Evolutionary conservation across 768 basidiomycete species (phyloP).

Genomic region (Chalciporus chontae): DNA sequence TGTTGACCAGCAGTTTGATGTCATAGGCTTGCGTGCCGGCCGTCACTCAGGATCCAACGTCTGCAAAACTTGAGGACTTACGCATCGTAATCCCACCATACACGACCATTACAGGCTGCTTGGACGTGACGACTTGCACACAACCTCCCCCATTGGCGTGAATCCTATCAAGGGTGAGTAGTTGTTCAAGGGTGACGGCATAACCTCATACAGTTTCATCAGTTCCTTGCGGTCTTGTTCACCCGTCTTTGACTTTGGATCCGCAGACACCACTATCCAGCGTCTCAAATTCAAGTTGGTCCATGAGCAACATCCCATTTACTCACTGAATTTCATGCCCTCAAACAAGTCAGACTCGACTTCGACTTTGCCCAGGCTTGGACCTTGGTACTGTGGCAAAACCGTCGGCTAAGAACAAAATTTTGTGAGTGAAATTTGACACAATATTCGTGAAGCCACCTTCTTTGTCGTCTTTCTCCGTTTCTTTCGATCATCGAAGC

Average conservation of each 20-base stretch:
- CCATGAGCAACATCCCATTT: background rate
- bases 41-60: background rate
- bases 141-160: constrained; percentile 65
- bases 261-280: constrained; percentile 63
- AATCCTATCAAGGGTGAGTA: constrained; percentile 44
- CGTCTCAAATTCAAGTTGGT: background rate
- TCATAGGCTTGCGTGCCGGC: constrained; percentile 53
- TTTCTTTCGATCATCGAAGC: constrained; percentile 33
- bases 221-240: constrained; percentile 69
- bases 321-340: constrained; percentile 77
- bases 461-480: constrained; percentile 26
- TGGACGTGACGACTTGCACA: constrained; percentile 56
- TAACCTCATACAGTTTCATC: constrained; percentile 52
- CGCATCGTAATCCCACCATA: constrained; percentile 71
- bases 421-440: background rate
- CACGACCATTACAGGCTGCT: constrained; percentile 53
- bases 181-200: background rate
- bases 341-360: constrained; percentile 66
- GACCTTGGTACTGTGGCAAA: constrained; percentile 65
- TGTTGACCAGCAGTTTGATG: constrained; percentile 66
- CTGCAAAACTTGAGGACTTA: constrained; percentile 35
- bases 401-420: constrained; percentile 42
- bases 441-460: constrained; percentile 4
- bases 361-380: constrained; percentile 56
- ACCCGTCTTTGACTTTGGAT: constrained; percentile 65